Conservation (phyloP, 176 grass and related monocot genomes). For the Pharus latifolius region DNA sequence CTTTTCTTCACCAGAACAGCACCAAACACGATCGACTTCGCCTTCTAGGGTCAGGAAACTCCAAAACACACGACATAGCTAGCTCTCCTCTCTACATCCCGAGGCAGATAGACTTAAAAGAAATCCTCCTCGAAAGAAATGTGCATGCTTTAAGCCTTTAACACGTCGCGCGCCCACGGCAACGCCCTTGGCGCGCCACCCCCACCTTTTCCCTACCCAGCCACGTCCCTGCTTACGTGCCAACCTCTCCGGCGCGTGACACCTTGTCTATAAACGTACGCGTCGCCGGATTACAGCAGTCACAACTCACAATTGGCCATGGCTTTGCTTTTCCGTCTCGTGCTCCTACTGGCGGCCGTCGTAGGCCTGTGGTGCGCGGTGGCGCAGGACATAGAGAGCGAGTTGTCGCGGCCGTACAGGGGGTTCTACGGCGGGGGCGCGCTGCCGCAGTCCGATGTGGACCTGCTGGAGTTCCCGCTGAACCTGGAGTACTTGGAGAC, state of each 20-base stretch:
- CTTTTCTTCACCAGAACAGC: too few relatives aligned
- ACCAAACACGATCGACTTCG: too few relatives aligned
- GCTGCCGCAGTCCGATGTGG: constrained; percentile 57
- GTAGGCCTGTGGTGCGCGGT: not conserved
- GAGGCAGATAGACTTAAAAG: not conserved
- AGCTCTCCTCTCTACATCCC: too few relatives aligned
- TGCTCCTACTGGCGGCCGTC: not conserved
- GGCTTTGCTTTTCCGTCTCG: not conserved
- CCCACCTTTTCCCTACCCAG: not conserved
- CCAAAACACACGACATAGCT: too few relatives aligned
- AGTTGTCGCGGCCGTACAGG: constrained; percentile 28
- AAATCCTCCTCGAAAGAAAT: too few relatives aligned
- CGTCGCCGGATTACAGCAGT: constrained; percentile 1
- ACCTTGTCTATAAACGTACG: constrained; percentile 18
- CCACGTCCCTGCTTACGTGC: constrained; percentile 3
- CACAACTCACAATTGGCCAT: not conserved
- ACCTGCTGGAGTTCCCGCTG: constrained; percentile 71
- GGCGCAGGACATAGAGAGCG: constrained; percentile 40
- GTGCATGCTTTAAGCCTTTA: constrained; percentile 1
- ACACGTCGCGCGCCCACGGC: not conserved
- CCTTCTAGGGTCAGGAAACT: too few relatives aligned
- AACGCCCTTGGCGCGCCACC: constrained; percentile 22
- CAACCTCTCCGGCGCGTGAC: not conserved
- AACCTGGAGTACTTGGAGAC: constrained; percentile 82
- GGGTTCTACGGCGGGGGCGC: constrained; percentile 4